Evolutionary conservation across 495 filamentous ascomycete genomes (phyloP).

Genomic region (Penicillium simplicissimum): DNA sequence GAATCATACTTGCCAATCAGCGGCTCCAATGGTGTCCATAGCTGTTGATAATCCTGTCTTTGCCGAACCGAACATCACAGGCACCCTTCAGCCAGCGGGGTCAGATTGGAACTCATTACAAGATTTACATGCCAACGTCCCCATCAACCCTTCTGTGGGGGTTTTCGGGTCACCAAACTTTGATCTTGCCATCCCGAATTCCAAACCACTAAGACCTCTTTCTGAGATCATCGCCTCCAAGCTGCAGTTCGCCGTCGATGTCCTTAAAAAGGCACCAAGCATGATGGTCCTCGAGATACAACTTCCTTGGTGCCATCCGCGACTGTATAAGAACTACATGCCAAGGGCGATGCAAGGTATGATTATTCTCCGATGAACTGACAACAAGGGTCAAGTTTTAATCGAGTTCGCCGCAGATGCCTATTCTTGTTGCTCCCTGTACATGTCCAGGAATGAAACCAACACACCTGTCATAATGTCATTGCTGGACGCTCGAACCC

Average conservation of each 20-base stretch:
- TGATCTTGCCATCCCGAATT: constrained; percentile 9
- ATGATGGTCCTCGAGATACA: constrained; percentile 50
- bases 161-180: neutral
- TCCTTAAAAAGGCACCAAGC: constrained; percentile 39
- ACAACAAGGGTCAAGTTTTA: neutral
- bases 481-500: constrained; percentile 39
- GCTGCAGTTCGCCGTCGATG: constrained; percentile 47
- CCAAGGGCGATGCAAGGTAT: constrained; percentile 51
- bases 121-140: neutral
- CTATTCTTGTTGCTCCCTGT: constrained; percentile 48
- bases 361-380: neutral
- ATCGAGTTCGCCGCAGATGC: constrained; percentile 38
- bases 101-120: neutral
- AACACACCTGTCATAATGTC: constrained; percentile 47
- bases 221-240: constrained; percentile 33
- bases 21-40: neutral
- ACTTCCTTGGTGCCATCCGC: constrained; percentile 51
- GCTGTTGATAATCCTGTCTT: neutral
- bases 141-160: neutral
- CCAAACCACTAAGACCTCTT: constrained; percentile 13
- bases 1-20: neutral
- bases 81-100: neutral
- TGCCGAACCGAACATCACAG: neutral
- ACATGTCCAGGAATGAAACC: constrained; percentile 45
- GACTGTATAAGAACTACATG: constrained; percentile 49